Base-by-base conservation (phyloP, 306 rosid genomes). In the Delonix regia region DNA sequence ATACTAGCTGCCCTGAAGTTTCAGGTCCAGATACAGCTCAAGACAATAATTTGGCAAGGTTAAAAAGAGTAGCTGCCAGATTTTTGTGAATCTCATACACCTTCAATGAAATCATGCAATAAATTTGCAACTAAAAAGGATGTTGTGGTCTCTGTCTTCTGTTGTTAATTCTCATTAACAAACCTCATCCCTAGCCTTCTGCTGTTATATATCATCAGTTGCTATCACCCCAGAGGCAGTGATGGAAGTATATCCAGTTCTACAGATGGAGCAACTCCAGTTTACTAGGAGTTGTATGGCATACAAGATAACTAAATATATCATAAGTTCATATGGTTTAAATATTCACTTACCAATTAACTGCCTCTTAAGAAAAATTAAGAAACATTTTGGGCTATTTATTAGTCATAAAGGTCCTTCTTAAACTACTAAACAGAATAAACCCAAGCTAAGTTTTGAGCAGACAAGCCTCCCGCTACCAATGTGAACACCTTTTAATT, bases 341-440 rank as follows among this genome's bases (percentile, higher is more conserved):
- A 71, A 62, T 45, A 71, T 24, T 51, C 45, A 77, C 34, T 53
- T 53, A 52, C 68, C 38, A 76, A 82, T 72, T 30, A 36, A 83
- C 39, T 48, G 56, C 3, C 15, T 16, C 4, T 70, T 47, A 39
- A n/a, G 75, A 76, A 71, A 30, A 53, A 56, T 14, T 55, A 64
- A 5, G 60, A 0, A 16, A 27, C 33, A 67, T 24, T 56, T 49
- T 33, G 16, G 18, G 48, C 22, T 25, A 38, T 44, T 56, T 45
- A 53, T 21, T 13, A 72, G 34, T 41, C 15, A 62, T 30, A 41
- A 13, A 4, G 15, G 12, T 25, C 69, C 39, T 28, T 42, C n/a
- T 30, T 61, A 63, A 12, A 74, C 8, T 16, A 38, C 12, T 6
- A 30, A 60, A 75, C 21, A 81, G 13, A 60, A 59, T n/a, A 75